Conservation (phyloP, 331 rosid species). For the Rhamnella rubrinervis region DNA sequence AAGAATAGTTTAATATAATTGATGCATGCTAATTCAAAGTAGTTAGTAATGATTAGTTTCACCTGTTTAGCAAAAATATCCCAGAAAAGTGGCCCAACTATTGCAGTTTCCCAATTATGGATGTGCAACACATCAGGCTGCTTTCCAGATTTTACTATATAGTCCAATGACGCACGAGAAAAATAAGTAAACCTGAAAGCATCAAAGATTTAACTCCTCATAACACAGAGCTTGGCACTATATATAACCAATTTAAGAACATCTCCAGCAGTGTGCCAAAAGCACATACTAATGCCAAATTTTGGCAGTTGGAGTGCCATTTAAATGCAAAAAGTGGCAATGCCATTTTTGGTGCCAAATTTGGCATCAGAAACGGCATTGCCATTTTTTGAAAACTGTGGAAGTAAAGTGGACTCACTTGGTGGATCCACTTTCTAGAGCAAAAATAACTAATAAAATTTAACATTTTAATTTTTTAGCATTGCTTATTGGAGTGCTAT, state of each 20-base stretch:
- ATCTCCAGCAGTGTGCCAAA: too few species aligned
- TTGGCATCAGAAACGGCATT: too few species aligned
- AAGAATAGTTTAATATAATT: neutral
- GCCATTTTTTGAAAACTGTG: too few species aligned
- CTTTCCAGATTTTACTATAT: constrained; percentile 81
- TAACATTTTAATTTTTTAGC: too few species aligned
- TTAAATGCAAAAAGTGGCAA: too few species aligned
- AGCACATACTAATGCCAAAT: too few species aligned
- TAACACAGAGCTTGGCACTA: constrained; percentile 5
- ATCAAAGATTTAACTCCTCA: constrained; percentile 18
- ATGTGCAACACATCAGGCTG: constrained; percentile 82
- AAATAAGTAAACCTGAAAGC: constrained; percentile 78
- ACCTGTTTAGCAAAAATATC: constrained; percentile 83
- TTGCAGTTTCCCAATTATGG: constrained; percentile 96
- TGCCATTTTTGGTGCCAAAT: too few species aligned
- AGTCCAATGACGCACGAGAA: constrained; percentile 90
- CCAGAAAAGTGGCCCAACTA: constrained; percentile 94
- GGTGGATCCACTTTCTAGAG: too few species aligned
- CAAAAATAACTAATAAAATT: too few species aligned
- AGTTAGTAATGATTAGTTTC: constrained; percentile 21
- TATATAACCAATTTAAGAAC: neutral
- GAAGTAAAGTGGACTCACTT: too few species aligned
- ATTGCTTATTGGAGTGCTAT: too few species aligned
- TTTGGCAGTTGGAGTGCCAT: too few species aligned
- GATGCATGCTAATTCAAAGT: constrained; percentile 3